These are phyloP conservation scores for Hymenoscyphus fructigenus DNA, from an alignment of 2,329 filamentous ascomycete genomes.

Conservation along the genomic window DNA sequence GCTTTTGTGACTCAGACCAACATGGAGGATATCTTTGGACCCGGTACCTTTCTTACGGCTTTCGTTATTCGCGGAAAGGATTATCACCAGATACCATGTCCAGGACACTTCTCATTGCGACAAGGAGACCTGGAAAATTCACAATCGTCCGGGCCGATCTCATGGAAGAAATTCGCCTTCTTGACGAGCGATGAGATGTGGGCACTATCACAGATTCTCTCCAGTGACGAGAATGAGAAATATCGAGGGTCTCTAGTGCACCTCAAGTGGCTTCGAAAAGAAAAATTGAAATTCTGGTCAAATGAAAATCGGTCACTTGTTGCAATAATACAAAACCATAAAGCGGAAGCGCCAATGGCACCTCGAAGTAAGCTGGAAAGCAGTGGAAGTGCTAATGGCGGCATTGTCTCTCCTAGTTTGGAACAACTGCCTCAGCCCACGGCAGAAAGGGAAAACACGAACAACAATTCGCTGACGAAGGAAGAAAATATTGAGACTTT, in stretches of 20 bases:
- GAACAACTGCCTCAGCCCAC: neutral
- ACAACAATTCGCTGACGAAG: neutral
- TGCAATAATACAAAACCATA: slow-evolving; percentile 9
- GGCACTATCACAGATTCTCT: slow-evolving; percentile 1
- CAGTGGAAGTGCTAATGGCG: neutral
- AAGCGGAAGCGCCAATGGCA: neutral
- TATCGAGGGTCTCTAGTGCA: neutral
- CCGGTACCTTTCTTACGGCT: neutral
- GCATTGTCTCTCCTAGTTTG: neutral
- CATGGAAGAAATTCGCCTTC: slow-evolving; percentile 12
- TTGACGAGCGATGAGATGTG: slow-evolving; percentile 6
- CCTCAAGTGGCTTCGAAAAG: slow-evolving; percentile 11
- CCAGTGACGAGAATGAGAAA: slow-evolving; percentile 4
- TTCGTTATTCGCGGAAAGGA: slow-evolving; percentile 7
- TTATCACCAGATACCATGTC: slow-evolving; percentile 7
- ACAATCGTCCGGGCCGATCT: slow-evolving; percentile 5
- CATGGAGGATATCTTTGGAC: slow-evolving; percentile 4
- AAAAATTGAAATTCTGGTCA: slow-evolving; percentile 10
- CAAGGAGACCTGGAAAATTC: slow-evolving; percentile 4
- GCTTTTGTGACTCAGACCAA: neutral
- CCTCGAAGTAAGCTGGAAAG: neutral
- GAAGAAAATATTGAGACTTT: neutral
- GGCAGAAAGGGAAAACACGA: neutral
- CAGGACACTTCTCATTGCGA: slow-evolving; percentile 3
- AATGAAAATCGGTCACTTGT: slow-evolving; percentile 1